Evolutionary conservation across 2,329 filamentous ascomycete species (phyloP).

Genomic region (Madurella fahalii): DNA sequence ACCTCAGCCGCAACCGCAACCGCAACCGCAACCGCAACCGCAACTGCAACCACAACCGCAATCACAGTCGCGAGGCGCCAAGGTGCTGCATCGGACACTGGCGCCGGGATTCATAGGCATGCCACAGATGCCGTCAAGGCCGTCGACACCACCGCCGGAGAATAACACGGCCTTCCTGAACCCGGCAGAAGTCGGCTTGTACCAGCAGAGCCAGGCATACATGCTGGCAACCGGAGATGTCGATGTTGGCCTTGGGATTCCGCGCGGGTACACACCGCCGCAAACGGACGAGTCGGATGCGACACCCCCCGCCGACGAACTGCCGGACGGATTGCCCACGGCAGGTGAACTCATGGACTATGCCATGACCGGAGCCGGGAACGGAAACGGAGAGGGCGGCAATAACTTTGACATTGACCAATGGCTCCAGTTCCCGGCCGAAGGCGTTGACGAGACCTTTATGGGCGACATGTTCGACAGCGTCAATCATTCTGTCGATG

Average conservation of each 20-base stretch:
- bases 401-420: conserved; percentile 52
- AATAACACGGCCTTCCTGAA: conserved; percentile 35
- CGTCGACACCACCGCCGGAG: conserved; percentile 52
- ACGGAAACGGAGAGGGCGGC: conserved; percentile 35
- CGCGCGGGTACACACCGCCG: conserved; percentile 40
- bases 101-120: not conserved
- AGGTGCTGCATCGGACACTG: not conserved
- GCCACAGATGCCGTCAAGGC: conserved; percentile 23
- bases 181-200: conserved; percentile 15
- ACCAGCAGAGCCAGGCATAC: conserved; percentile 25
- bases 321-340: conserved; percentile 38
- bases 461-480: conserved; percentile 26
- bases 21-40: not conserved
- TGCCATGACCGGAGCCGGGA: conserved; percentile 24
- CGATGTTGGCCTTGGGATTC: conserved; percentile 27
- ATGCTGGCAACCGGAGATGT: conserved; percentile 30
- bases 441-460: conserved; percentile 41
- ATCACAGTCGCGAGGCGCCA: not conserved
- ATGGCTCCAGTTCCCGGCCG: conserved; percentile 55
- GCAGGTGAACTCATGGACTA: not conserved
- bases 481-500: not conserved
- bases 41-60: not conserved
- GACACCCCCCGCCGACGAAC: conserved; percentile 38
- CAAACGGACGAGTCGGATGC: conserved; percentile 34
- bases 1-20: not conserved